phyloP scores from a whole-genome alignment of 73 alveolate species.

The Paramecium biaurelia region DNA sequence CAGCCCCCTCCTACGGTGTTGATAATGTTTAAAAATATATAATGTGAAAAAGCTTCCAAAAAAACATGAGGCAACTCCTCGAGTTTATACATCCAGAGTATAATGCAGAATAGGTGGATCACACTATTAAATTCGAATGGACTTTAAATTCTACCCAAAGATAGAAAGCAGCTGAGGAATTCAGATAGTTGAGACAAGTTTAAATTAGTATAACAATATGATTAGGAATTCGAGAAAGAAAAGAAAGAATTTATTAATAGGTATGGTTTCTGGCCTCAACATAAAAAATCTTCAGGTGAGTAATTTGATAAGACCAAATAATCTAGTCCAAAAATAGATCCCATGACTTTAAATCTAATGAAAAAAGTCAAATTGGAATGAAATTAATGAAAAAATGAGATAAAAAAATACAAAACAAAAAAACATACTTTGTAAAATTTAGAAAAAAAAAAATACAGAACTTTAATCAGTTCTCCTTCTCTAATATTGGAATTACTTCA shows the following conservation, averaged over 20 bases:
- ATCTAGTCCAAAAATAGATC: not conserved
- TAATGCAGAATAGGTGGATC: slow-evolving; percentile 5
- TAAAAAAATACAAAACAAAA: not conserved
- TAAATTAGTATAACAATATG: not conserved
- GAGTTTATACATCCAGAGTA: slow-evolving; percentile 17
- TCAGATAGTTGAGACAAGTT: slow-evolving; percentile 2
- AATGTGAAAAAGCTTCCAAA: slow-evolving; percentile 31
- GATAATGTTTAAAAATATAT: not conserved
- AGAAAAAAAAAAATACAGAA: not conserved
- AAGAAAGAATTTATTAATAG: slow-evolving; percentile 20
- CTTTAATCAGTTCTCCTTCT: not conserved
- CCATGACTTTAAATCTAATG: not conserved
- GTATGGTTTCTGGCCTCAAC: slow-evolving; percentile 37
- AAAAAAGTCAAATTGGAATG: not conserved
- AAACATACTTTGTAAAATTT: not conserved
- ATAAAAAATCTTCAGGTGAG: not conserved
- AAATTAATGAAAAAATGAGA: not conserved
- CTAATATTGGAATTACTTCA: not conserved
- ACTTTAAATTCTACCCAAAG: slow-evolving; percentile 19
- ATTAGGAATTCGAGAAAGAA: slow-evolving; percentile 17
- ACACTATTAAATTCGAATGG: slow-evolving; percentile 4
- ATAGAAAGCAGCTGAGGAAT: slow-evolving; percentile 33
- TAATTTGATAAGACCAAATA: not conserved
- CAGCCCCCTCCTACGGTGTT: slow-evolving; percentile 40
- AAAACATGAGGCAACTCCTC: slow-evolving; percentile 7